Evolutionary conservation across 129 eudicot genomes (phyloP), one percentile per base, ranked within the genome.

Genomic region (Mikania micrantha): DNA sequence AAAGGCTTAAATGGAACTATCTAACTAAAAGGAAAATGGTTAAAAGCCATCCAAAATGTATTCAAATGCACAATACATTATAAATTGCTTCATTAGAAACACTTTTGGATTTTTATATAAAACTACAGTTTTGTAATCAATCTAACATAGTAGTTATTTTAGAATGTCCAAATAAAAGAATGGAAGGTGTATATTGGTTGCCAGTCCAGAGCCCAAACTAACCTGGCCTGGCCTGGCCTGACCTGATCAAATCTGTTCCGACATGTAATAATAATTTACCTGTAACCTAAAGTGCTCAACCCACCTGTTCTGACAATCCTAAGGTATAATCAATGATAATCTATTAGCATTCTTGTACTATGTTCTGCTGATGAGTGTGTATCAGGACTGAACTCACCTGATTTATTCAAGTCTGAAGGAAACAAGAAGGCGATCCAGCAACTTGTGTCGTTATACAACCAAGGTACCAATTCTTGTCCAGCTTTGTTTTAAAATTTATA

Each of bases 321-420:
- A 10, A 25, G 9, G 29, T 16, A 47, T 29, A 45, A 45, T 1
- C 11, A 36, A 17, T 69, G 38, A 58, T 38, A 41, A 36, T n/a
- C 47, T 21, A 13, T 41, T 40, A 11, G 22, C 29, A 24, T 32
- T 16, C 12, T 32, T 42, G 34, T 71, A 25, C 12, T 44, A 17
- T 67, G 13, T 16, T 60, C 20, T 39, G 47, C 19, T 59, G 17
- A 34, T 48, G 41, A 44, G 50, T 62, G 15, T 73, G 34, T 48
- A 76, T 61, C 78, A 91, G 96, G 98, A 58, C 73, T 93, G 56
- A 84, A 82, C 74, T 76, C 95, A 4, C 95, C 67, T 52, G 85
- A 80, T 16, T 73, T 93, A 83, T 93, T 93, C 86, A 93, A 86
- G 82, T 80, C 85, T 50, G 89, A 93, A 58, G 98, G 98, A 70